Evolutionary conservation across 371 early-diverging fungal species (phyloP), one percentile per base, ranked within the genome.

Genomic region (Apophysomyces trapeziformis): DNA sequence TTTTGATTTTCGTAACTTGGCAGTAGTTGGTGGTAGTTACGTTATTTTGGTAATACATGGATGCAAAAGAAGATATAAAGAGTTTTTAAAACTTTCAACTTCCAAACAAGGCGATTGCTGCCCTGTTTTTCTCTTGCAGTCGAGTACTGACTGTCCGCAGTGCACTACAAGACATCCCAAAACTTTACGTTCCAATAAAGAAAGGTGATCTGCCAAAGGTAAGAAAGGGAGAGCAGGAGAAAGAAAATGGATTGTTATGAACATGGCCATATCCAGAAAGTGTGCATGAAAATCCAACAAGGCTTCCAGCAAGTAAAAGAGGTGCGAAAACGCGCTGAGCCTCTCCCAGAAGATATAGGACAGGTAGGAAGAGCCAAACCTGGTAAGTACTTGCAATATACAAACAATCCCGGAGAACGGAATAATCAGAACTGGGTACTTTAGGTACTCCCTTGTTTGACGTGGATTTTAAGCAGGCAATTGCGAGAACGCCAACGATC

Each of bases 91-190:
- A 1, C 39, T 26, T 50, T 38, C 18, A 54, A 37, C n/a, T 18
- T 38, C 21, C 9, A 18, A n/a, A n/a, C 16, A 50, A 79, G 80
- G 76, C 78, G 13, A 46, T 80, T 14, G 73, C 72, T 11, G 60
- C 86, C 8, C 69, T 85, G 7, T 69, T 85, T 7, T 84, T 85
- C 66, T 80, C 83, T 11, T 87, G 85, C 58, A 85, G 85, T 62
- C 83, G 89, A 14, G 70, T 86, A 58, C 63, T 90, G 8, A 80
- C 87, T 6, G 84, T 86, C 13, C 77, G 85, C 59, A 54, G 80
- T 7, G 83, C 89, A 5, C 66, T 89, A 12, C 79, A 82, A 60
- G 86, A 85, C 56, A 90, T 90, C 44, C 92, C 92, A n/a, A 90
- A 90, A 65, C 67, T 86, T 0, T 87, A 88, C 68, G 79, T 90